Percentiles rank a stretch among this genome's conserved stretches.
Evolutionary conservation across 805 yeast species (phyloP).

Genomic region (Pichia californica): DNA sequence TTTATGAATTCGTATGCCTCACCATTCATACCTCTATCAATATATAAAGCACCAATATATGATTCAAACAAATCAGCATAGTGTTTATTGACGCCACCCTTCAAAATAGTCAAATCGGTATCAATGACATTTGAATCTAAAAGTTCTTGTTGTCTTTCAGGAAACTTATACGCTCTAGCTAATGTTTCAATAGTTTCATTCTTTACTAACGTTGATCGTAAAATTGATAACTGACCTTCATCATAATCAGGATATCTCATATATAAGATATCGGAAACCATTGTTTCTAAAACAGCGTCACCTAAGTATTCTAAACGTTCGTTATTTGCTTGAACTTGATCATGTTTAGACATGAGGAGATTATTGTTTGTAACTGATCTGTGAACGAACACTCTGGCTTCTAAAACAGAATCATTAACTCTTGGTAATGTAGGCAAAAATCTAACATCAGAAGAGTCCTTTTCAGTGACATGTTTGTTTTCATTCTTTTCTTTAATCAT

Average conservation of each 20-base stretch:
- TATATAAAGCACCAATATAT: slow-evolving; percentile 76
- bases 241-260: slow-evolving; percentile 58
- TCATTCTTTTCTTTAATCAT: slow-evolving; percentile 8
- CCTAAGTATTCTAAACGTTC: slow-evolving; percentile 90
- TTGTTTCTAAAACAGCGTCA: slow-evolving; percentile 71
- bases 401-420: slow-evolving; percentile 52
- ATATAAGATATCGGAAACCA: slow-evolving; percentile 65
- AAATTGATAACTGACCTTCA: slow-evolving; percentile 75
- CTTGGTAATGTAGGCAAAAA: slow-evolving; percentile 57
- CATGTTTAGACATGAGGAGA: slow-evolving; percentile 48
- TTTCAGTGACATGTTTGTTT: slow-evolving; percentile 12
- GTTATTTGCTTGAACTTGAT: slow-evolving; percentile 59
- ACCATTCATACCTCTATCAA: slow-evolving; percentile 34
- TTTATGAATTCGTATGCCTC: slow-evolving; percentile 34
- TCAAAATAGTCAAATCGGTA: slow-evolving; percentile 4
- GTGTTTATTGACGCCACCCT: slow-evolving; percentile 52
- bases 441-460: slow-evolving; percentile 10
- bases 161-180: slow-evolving; percentile 62
- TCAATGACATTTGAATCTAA: slow-evolving; percentile 28
- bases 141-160: slow-evolving; percentile 38
- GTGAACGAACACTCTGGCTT: slow-evolving; percentile 73
- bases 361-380: slow-evolving; percentile 62
- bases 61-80: slow-evolving; percentile 93
- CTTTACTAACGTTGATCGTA: slow-evolving; percentile 65
- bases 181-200: slow-evolving; percentile 68